These are phyloP conservation scores for Ascochyta rabiei DNA, from an alignment of 2,329 filamentous ascomycete genomes.

Conservation along the genomic window DNA sequence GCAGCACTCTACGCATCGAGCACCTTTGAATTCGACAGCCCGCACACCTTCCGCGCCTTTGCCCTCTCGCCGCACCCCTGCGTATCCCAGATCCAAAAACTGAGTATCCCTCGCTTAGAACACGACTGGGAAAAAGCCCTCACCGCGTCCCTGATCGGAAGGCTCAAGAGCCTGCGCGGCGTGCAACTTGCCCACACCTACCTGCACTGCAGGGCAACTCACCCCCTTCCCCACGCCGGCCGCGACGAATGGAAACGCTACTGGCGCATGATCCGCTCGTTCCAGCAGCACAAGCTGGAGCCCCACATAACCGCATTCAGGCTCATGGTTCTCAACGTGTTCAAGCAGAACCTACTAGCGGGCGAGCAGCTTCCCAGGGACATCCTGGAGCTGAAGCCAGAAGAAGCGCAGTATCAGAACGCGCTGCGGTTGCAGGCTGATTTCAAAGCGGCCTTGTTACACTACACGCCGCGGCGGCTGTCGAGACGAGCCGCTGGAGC, in stretches of 20 bases:
- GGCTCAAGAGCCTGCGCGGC: not conserved
- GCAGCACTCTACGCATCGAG: not conserved
- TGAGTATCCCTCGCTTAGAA: not conserved
- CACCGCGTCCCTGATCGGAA: not conserved
- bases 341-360: not conserved
- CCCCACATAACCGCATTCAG: not conserved
- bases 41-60: not conserved
- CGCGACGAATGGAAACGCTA: not conserved
- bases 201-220: not conserved
- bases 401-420: not conserved
- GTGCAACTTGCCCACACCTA: not conserved
- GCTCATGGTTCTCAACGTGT: not conserved
- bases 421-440: not conserved
- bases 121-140: not conserved
- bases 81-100: not conserved
- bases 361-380: no score
- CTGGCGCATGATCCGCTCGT: not conserved
- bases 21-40: not conserved
- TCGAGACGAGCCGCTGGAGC: not conserved
- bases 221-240: not conserved
- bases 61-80: not conserved
- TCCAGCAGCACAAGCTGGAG: not conserved
- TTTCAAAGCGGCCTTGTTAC: not conserved
- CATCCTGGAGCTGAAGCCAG: not conserved
- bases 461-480: not conserved